phyloP scores from a whole-genome alignment of 768 basidiomycete species.

The Leccinum fibrillosum region DNA sequence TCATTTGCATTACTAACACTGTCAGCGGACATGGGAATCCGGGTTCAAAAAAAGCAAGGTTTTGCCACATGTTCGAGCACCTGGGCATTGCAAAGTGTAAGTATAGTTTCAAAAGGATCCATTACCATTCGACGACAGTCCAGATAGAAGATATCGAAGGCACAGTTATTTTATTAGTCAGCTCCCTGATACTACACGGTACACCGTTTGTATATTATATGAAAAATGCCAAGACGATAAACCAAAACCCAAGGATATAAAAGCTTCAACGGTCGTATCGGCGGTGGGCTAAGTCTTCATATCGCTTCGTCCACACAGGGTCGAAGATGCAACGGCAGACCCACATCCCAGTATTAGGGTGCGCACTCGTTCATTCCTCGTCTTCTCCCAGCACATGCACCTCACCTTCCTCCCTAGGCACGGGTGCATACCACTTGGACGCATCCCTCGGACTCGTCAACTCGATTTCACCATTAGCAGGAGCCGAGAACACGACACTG shows the following conservation, averaged over 20 bases:
- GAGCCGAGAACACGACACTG: slow-evolving; percentile 21
- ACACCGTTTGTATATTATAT: no score
- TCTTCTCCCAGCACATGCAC: slow-evolving; percentile 53
- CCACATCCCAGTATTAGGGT: background rate
- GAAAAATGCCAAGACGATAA: background rate
- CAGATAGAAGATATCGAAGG: no score
- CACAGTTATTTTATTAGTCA: no score
- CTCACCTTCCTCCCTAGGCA: slow-evolving; percentile 40
- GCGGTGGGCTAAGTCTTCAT: background rate
- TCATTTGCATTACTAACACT: no score
- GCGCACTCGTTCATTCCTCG: slow-evolving; percentile 32
- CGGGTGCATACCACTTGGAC: slow-evolving; percentile 65
- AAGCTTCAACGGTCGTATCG: background rate
- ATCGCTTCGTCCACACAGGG: background rate
- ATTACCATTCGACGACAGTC: no score
- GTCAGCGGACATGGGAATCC: no score
- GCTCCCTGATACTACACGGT: no score
- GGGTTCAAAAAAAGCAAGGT: no score
- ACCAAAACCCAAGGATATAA: background rate
- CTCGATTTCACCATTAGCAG: slow-evolving; percentile 39
- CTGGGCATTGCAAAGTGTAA: no score
- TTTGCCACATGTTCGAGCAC: no score
- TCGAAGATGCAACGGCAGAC: background rate
- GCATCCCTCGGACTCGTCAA: slow-evolving; percentile 31
- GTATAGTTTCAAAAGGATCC: no score